These are phyloP conservation scores for Leccinum disarticulatum DNA, from an alignment of 768 basidiomycete genomes.

Conservation along the genomic window DNA sequence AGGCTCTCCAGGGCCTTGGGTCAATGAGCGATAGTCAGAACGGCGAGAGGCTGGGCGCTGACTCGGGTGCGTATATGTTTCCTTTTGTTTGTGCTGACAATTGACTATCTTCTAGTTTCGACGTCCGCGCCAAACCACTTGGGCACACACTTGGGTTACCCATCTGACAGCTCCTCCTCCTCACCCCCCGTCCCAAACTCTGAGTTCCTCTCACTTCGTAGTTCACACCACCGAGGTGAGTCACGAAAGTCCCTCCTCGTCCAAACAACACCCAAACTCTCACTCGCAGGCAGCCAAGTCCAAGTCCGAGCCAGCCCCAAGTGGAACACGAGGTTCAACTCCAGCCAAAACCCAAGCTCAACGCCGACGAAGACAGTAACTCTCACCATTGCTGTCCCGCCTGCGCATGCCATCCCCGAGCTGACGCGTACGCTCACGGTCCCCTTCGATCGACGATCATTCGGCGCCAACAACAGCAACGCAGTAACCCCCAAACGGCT, in stretches of 20 bases:
- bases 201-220: too few relatives aligned
- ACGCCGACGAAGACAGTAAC: too few relatives aligned
- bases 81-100: too few relatives aligned
- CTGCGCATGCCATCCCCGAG: background rate
- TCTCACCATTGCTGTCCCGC: too few relatives aligned
- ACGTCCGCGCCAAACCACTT: slow-evolving; percentile 13
- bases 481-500: background rate
- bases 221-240: slow-evolving; percentile 14
- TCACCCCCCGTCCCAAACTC: slow-evolving; percentile 33
- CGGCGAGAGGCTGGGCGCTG: too few relatives aligned
- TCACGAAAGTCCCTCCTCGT: background rate
- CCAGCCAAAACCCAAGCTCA: background rate
- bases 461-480: background rate
- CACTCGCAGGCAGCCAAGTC: too few relatives aligned
- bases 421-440: background rate
- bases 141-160: slow-evolving; percentile 10
- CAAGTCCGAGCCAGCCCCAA: background rate
- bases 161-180: slow-evolving; percentile 56
- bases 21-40: too few relatives aligned
- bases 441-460: background rate
- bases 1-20: too few relatives aligned
- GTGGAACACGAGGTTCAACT: background rate
- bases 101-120: too few relatives aligned
- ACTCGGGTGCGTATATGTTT: too few relatives aligned
- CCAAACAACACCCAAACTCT: background rate